These are phyloP conservation scores for Backusella mclennaniae DNA, from an alignment of 192 early-diverging fungal species.

Conservation along the genomic window DNA sequence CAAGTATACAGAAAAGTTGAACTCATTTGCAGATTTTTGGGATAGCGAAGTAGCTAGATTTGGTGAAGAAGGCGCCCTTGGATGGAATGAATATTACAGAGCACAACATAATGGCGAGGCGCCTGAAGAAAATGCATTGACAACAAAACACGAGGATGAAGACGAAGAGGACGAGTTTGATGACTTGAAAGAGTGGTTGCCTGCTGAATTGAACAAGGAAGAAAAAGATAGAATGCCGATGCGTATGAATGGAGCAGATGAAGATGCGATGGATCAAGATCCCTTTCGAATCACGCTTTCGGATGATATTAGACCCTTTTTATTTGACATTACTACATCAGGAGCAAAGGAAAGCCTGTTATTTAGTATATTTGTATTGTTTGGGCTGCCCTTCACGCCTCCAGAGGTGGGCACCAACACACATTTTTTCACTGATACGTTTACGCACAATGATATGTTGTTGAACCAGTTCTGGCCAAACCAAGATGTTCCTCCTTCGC, in stretches of 20 bases:
- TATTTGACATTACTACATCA: conserved; percentile 43
- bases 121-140: not conserved
- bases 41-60: conserved; percentile 53
- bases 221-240: conserved; percentile 18
- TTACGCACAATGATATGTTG: conserved; percentile 36
- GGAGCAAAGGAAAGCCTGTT: conserved; percentile 41
- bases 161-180: conserved; percentile 21
- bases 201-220: conserved; percentile 33
- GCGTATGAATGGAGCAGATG: not conserved
- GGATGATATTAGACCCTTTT: conserved; percentile 47
- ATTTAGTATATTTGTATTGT: conserved; percentile 47
- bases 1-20: conserved; percentile 37
- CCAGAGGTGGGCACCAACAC: conserved; percentile 34
- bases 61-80: conserved; percentile 53
- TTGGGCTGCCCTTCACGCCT: conserved; percentile 48
- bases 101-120: conserved; percentile 33
- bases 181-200: conserved; percentile 22
- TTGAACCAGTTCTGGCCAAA: conserved; percentile 23
- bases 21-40: conserved; percentile 49
- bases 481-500: not conserved
- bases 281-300: conserved; percentile 52
- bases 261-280: conserved; percentile 43
- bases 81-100: conserved; percentile 38
- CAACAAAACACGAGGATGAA: not conserved
- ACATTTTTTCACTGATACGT: conserved; percentile 39